These are phyloP conservation scores for Physcia stellaris DNA, from an alignment of 495 filamentous ascomycete genomes.

Conservation along the genomic window DNA sequence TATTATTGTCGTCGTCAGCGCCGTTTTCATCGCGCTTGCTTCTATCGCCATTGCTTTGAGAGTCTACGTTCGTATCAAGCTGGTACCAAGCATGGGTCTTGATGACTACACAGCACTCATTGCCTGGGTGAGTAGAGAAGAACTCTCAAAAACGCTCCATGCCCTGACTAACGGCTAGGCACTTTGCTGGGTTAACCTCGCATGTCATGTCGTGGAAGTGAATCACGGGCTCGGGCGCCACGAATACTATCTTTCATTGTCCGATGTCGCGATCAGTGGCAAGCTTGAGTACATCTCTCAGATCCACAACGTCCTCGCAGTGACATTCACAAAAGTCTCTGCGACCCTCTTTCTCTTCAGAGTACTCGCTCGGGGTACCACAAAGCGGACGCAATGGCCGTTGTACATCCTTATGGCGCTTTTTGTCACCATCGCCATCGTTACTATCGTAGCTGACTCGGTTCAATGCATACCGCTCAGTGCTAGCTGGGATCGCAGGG, in stretches of 20 bases:
- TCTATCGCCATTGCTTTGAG: not conserved
- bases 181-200: not conserved
- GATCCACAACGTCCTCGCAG: conserved; percentile 1
- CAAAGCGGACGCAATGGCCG: not conserved
- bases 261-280: not conserved
- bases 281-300: conserved; percentile 5
- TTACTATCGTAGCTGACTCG: not conserved
- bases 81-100: not conserved
- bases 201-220: not conserved
- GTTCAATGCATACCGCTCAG: not conserved
- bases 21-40: too few relatives aligned
- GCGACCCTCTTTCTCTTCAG: conserved; percentile 6
- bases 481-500: not conserved
- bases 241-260: conserved; percentile 1
- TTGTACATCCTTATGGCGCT: conserved; percentile 8
- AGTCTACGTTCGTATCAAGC: not conserved
- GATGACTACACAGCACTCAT: not conserved
- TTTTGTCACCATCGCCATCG: not conserved
- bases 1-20: too few relatives aligned
- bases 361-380: not conserved
- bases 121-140: not conserved
- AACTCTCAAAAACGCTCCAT: not conserved
- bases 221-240: conserved; percentile 8
- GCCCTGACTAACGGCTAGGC: not conserved
- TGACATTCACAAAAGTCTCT: conserved; percentile 8